Base-by-base conservation (phyloP, 495 filamentous ascomycete species). In the Lasiosphaeriaceae sp. region DNA sequence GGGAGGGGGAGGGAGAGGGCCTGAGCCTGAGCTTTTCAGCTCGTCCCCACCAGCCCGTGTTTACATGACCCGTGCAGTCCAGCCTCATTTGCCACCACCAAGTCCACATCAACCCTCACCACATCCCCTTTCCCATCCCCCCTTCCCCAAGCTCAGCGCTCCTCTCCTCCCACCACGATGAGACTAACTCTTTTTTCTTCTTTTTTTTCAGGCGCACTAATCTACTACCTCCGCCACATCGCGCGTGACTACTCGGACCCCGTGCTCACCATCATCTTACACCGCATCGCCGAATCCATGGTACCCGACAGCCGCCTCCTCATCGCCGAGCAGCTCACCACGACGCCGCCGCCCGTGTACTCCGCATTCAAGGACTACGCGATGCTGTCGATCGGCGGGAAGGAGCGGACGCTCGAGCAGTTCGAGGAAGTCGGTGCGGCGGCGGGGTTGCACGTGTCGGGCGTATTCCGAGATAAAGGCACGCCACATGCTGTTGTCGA, bases 311-410 rank as follows among this genome's bases (percentile, higher is more conserved):
- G 62, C 43, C 50, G 64, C 26, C 56, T 75, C n/a, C 34, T 72
- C 23, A 62, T 75, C 24, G 63, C 71, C 2, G 71, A 75, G 51
- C 69, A 74, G 61, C 59, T 77, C 55, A 57, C 47, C 56, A 54
- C 1, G 59, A 61, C 52, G 37, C 58, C 56, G 22, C 66, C 62
- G 39, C 56, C 64, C 9, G 54, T 66, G 26, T 66, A 65, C 41
- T 60, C 67, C 2, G 68, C 71, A 14, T 66, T 68, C 55, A 64
- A 72, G 55, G 71, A 74, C 56, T 61, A 66, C 31, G 47, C 68
- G 5, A 75, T 77, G 71, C 55, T 77, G 19, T 57, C 64, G 5
- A 65, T 74, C 19, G 69, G 67, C 22, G 70, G 71, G 2, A 75
- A 74, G 59, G 74, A 77, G 53, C 63, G 74, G 1, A 63, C 70